phyloP scores from a whole-genome alignment of 441 rosid genomes.

The Syzygium syzygioides region DNA sequence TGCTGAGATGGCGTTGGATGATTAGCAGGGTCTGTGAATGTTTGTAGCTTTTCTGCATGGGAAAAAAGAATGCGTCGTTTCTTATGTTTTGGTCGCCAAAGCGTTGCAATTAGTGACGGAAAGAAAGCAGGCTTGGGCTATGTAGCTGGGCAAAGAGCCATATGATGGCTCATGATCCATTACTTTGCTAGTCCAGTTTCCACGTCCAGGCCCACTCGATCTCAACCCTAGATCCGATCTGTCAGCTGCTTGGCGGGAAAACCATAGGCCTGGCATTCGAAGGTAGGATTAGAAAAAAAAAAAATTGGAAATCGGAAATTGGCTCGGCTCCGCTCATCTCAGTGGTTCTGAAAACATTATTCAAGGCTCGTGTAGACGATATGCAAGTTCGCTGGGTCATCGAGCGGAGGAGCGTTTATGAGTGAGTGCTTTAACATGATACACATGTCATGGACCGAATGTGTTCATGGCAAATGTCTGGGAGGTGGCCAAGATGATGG shows the following conservation, averaged over 20 bases:
- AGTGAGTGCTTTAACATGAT: not conserved
- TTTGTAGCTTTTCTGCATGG: not conserved
- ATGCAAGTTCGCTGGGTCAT: not conserved
- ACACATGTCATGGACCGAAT: not conserved
- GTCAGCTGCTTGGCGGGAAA: not conserved
- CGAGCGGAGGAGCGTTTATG: fast-evolving
- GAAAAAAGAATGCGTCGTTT: not conserved
- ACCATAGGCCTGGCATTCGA: not conserved
- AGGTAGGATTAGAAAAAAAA: not conserved
- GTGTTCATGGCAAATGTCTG: not conserved
- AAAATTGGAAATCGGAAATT: not conserved
- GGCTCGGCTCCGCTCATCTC: not conserved
- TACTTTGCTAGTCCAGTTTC: not conserved
- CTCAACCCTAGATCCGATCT: not conserved
- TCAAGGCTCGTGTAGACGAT: not conserved
- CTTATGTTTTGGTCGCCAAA: not conserved
- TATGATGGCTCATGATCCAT: not conserved
- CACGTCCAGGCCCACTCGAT: not conserved
- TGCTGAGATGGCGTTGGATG: not conserved
- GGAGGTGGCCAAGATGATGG: not conserved
- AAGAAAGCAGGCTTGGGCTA: not conserved
- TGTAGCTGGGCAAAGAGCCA: not conserved
- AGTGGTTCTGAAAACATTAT: too few relatives aligned
- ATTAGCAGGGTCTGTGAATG: not conserved
- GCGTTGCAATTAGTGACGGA: not conserved